Conservation (phyloP, 805 yeast species). For the Saccharomycopsis selenospora region DNA sequence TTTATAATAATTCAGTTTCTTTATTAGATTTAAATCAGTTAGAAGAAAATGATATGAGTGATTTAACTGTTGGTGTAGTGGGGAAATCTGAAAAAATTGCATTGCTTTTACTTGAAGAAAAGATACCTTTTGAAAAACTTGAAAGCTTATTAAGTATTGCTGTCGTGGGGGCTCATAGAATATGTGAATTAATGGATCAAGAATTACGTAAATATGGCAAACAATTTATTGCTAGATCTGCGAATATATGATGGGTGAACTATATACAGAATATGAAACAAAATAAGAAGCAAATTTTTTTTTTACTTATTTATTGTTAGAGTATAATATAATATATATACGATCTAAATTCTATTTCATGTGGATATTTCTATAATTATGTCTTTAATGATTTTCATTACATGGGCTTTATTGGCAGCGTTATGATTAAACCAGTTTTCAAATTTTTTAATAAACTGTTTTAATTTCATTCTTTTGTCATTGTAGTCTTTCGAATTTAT, state of each 20-base stretch:
- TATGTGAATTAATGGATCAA: constrained; percentile 79
- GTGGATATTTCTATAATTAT: neutral
- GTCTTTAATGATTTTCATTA: neutral
- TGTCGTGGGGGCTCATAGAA: constrained; percentile 76
- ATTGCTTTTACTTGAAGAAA: constrained; percentile 70
- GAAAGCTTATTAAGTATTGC: constrained; percentile 75
- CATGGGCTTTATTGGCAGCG: neutral
- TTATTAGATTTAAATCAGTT: constrained; percentile 72
- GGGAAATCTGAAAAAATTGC: constrained; percentile 79
- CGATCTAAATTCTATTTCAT: too few relatives aligned
- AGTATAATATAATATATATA: too few relatives aligned
- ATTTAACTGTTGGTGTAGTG: constrained; percentile 73
- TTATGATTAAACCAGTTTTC: neutral
- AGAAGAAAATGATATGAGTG: constrained; percentile 81
- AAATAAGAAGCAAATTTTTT: too few relatives aligned
- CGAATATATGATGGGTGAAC: neutral
- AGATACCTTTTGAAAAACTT: constrained; percentile 73
- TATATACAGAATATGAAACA: too few relatives aligned
- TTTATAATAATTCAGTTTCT: constrained; percentile 64
- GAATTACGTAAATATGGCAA: constrained; percentile 74
- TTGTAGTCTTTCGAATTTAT: constrained; percentile 45
- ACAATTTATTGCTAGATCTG: constrained; percentile 11
- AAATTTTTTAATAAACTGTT: neutral
- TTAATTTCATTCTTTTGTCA: neutral
- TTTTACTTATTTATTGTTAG: too few relatives aligned